A percentile compares a stretch with the other conserved stretches of the same genome.
Evolutionary conservation across 1,139 yeast species (phyloP).

Genomic region (Candida sp.): DNA sequence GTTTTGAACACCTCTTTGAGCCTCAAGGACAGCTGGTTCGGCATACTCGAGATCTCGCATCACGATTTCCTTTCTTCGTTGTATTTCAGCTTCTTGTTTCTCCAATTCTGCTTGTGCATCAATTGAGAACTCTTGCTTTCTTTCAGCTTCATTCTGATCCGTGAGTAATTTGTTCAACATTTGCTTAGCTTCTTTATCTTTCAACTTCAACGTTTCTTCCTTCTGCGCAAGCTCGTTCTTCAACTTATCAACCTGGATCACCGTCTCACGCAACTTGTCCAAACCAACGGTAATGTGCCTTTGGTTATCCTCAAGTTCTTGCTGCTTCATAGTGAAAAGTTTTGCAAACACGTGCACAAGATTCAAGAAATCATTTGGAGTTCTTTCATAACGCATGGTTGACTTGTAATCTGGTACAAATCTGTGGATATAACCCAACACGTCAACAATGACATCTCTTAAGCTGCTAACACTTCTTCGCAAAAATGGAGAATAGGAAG

Average conservation of each 20-base stretch:
- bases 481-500: conserved; percentile 16
- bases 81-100: conserved; percentile 67
- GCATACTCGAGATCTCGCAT: conserved; percentile 70
- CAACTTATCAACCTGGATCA: conserved; percentile 69
- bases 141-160: conserved; percentile 92
- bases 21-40: conserved; percentile 86
- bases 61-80: conserved; percentile 58
- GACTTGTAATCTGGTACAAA: conserved; percentile 15
- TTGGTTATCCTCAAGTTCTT: conserved; percentile 65
- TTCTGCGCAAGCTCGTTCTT: conserved; percentile 59
- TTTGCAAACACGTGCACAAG: conserved; percentile 52
- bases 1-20: conserved; percentile 85
- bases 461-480: conserved; percentile 20
- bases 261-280: conserved; percentile 78
- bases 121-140: conserved; percentile 85
- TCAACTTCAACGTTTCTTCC: conserved; percentile 49
- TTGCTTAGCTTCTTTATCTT: conserved; percentile 70
- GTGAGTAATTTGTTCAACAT: conserved; percentile 80
- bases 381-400: conserved; percentile 12
- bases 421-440: conserved; percentile 53
- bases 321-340: conserved; percentile 47
- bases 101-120: conserved; percentile 75
- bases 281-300: conserved; percentile 77
- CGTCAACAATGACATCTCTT: conserved; percentile 53
- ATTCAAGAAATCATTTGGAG: conserved; percentile 54